Percentiles rank a stretch among this genome's conserved stretches.
Evolutionary conservation across 2,329 filamentous ascomycete genomes (phyloP).

Genomic region (Ceratocystis colombiana): DNA sequence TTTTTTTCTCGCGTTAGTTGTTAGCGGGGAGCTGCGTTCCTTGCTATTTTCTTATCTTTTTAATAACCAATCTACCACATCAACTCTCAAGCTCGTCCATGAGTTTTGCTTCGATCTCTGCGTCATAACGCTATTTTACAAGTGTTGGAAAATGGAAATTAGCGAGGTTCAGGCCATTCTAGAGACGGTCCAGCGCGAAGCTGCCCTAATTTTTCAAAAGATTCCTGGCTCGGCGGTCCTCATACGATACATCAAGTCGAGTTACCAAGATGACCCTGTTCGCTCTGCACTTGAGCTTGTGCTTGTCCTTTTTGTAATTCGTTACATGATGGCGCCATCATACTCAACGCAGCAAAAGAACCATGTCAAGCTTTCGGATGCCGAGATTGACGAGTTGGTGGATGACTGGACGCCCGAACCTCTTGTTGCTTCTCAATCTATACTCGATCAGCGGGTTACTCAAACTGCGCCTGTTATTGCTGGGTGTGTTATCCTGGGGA

Average conservation of each 20-base stretch:
- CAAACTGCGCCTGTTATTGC: slow-evolving; percentile 81
- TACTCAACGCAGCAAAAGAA: slow-evolving; percentile 88
- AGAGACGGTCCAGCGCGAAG: slow-evolving; percentile 43
- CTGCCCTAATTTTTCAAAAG: slow-evolving; percentile 65
- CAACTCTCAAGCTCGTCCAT: background rate
- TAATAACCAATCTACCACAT: background rate
- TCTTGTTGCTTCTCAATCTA: slow-evolving; percentile 62
- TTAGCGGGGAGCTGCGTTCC: background rate
- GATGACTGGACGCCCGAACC: slow-evolving; percentile 96
- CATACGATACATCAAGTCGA: slow-evolving; percentile 89
- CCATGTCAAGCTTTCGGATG: slow-evolving; percentile 78
- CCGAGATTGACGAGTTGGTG: slow-evolving; percentile 94
- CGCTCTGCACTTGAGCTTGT: slow-evolving; percentile 88
- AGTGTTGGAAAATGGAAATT: slow-evolving; percentile 46
- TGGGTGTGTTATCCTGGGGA: slow-evolving; percentile 46
- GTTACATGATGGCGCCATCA: slow-evolving; percentile 81
- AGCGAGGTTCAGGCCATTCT: slow-evolving; percentile 49
- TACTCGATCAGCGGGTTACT: slow-evolving; percentile 68
- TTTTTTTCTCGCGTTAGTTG: slow-evolving; percentile 9
- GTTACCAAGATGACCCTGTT: slow-evolving; percentile 94
- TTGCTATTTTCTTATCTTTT: background rate
- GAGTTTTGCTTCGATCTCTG: background rate
- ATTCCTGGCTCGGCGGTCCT: slow-evolving; percentile 90
- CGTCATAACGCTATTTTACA: background rate
- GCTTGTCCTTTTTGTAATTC: slow-evolving; percentile 87